These are phyloP conservation scores for Diaporthe helianthi DNA, from an alignment of 2,329 filamentous ascomycete genomes.

Conservation along the genomic window DNA sequence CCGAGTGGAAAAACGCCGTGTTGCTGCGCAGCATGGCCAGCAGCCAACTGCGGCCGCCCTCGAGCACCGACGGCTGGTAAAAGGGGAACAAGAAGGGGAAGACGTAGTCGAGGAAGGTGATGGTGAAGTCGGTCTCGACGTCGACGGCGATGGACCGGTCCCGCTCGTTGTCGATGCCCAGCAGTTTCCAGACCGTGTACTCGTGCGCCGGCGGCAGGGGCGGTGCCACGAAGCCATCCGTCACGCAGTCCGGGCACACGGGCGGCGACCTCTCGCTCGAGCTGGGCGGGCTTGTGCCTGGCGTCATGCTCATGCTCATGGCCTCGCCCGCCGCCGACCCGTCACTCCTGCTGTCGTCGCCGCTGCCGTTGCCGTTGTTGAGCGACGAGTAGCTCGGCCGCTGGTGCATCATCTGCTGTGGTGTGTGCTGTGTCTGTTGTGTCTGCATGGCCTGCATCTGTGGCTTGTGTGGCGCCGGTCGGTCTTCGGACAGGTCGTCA, in stretches of 20 bases:
- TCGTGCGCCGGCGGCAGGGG: slow-evolving; percentile 22
- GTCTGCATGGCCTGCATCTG: slow-evolving; percentile 23
- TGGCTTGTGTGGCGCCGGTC: slow-evolving; percentile 23
- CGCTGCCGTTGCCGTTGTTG: slow-evolving; percentile 12
- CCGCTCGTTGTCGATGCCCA: slow-evolving; percentile 31
- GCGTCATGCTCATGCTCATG: slow-evolving; percentile 21
- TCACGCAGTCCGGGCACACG: slow-evolving; percentile 31
- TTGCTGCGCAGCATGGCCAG: slow-evolving; percentile 63
- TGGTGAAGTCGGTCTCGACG: slow-evolving; percentile 49
- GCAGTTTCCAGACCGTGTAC: slow-evolving; percentile 32
- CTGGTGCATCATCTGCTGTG: too few species aligned
- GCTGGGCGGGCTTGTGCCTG: slow-evolving; percentile 29
- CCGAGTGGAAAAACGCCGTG: slow-evolving; percentile 63
- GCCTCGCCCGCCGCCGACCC: slow-evolving; percentile 6
- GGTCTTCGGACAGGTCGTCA: slow-evolving; percentile 28
- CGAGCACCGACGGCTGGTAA: slow-evolving; percentile 62
- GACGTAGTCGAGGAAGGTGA: slow-evolving; percentile 68
- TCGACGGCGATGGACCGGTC: slow-evolving; percentile 24
- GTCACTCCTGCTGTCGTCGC: slow-evolving; percentile 24
- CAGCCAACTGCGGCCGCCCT: slow-evolving; percentile 67
- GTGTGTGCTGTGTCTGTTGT: too few species aligned
- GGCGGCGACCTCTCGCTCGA: slow-evolving; percentile 27
- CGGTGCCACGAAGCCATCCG: slow-evolving; percentile 11
- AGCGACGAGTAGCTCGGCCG: slow-evolving; percentile 5
- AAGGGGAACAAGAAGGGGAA: slow-evolving; percentile 70